Base-by-base conservation (phyloP, 192 early-diverging fungal species). In the Coemansia asiatica region DNA sequence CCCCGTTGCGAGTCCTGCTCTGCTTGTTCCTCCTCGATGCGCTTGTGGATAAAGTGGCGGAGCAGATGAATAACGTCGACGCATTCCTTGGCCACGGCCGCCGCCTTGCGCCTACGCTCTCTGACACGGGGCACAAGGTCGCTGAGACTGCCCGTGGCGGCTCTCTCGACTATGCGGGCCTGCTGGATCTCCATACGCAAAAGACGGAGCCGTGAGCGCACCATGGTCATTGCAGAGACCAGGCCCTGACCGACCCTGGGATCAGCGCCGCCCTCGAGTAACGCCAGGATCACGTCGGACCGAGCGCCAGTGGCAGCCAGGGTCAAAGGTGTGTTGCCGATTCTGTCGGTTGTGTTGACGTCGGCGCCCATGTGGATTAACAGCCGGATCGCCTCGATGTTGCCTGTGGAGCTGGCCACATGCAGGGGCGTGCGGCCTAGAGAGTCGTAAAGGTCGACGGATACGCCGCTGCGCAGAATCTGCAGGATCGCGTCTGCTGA, bases 241-340 rank as follows among this genome's bases (percentile, higher is more conserved):
- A 69, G 13, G 1, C 73, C 74, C 16, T 56, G 40, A n/a, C 73
- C 79, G 0, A 81, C 56, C 15, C 71, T 62, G 6, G 72, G 79
- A 12, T 81, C 79, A 13, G 79, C 79, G 10, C 79, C 69, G 44
- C 60, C 74, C 21, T 81, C 70, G 15, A 81, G 60, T 1, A 81
- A 23, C 21, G 61, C 47, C 2, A 75, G n/a, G 12, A 81, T 70
- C 0, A 72, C 35, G 18, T 75, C 67, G 26, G 68, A 38, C 21
- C 64, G 63, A 0, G 73, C 74, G 5, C 60, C 48, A 3, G 74
- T 81, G 15, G 79, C 72, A 0, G 79, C 79, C 26, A 81, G 27
- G 21, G 70, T 72, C 35, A 83, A 63, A 25, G 81, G 75, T 2
- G 81, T 83, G 57, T 83, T 77, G 55, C 81, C 81, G 2, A 74